phyloP scores from a whole-genome alignment of 345 rosid genomes.

The Pugionium dolabratum region DNA sequence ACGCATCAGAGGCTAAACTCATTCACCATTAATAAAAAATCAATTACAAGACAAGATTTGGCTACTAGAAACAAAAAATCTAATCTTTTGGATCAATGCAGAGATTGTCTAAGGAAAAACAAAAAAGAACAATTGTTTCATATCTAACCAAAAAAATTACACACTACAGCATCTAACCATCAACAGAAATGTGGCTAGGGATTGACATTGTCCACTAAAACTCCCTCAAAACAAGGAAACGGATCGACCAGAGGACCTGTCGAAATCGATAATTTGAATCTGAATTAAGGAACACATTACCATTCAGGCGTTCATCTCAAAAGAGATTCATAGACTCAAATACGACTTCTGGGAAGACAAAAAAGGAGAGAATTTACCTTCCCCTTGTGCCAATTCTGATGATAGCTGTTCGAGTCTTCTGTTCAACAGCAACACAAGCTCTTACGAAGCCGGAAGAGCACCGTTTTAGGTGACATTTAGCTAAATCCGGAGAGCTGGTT shows the following conservation, averaged over 20 bases:
- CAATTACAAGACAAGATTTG: neutral
- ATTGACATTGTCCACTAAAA: neutral
- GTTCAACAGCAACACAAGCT: constrained; percentile 76
- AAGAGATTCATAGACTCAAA: no score
- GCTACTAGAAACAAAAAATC: neutral
- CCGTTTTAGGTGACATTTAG: constrained; percentile 38
- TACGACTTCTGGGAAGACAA: neutral
- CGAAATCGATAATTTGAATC: constrained; percentile 6
- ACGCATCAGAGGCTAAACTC: constrained; percentile 8
- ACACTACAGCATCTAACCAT: constrained; percentile 12
- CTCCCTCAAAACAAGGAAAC: constrained; percentile 4
- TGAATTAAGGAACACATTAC: neutral
- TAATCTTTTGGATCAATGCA: neutral
- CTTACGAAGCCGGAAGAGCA: constrained; percentile 39
- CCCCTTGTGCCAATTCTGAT: constrained; percentile 94
- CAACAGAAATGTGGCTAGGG: neutral
- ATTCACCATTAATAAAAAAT: constrained; percentile 14
- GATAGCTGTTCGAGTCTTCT: constrained; percentile 65
- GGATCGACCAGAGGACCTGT: constrained; percentile 18
- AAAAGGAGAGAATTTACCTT: constrained; percentile 53
- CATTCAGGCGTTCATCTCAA: neutral
- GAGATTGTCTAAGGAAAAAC: neutral
- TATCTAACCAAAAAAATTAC: neutral
- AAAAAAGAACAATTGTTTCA: neutral
- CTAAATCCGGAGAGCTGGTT: constrained; percentile 42